A percentile compares a stretch with the other conserved stretches of the same genome.
Evolutionary conservation across 345 rosid species (phyloP).

Genomic region (Murraya koenigii): DNA sequence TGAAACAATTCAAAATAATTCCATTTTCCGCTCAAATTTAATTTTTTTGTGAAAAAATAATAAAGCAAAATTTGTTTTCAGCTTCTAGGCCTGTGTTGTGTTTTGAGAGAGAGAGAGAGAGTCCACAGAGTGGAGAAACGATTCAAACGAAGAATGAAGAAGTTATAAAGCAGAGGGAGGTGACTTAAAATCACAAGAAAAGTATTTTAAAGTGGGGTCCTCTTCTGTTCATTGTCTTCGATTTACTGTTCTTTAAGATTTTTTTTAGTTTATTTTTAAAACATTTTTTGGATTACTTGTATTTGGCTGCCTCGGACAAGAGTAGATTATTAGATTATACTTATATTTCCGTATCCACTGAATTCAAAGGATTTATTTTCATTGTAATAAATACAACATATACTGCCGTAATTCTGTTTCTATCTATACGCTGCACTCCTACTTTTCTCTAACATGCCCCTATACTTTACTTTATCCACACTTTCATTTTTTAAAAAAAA

Average conservation of each 20-base stretch:
- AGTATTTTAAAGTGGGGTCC: conserved; percentile 26
- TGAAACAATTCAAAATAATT: background rate
- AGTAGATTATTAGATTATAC: background rate
- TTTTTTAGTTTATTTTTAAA: background rate
- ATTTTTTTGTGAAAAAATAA: too few species aligned
- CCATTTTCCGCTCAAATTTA: background rate
- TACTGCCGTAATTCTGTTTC: too few species aligned
- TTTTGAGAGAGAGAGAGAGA: background rate
- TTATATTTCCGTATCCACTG: background rate
- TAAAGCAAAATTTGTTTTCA: background rate
- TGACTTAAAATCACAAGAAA: conserved; percentile 4
- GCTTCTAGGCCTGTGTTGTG: background rate
- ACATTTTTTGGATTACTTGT: background rate
- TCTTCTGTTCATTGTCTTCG: background rate
- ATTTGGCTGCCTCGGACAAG: background rate
- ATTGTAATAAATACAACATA: background rate
- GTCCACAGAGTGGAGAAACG: background rate
- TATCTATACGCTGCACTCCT: too few species aligned
- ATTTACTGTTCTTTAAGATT: background rate
- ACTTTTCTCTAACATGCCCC: background rate
- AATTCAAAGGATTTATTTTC: background rate
- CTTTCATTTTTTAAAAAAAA: too few species aligned
- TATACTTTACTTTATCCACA: background rate
- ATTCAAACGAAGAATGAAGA: background rate
- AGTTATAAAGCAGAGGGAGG: background rate